Conservation (phyloP, 1,284 basidiomycete genomes). For the Ganoderma multipileum region DNA sequence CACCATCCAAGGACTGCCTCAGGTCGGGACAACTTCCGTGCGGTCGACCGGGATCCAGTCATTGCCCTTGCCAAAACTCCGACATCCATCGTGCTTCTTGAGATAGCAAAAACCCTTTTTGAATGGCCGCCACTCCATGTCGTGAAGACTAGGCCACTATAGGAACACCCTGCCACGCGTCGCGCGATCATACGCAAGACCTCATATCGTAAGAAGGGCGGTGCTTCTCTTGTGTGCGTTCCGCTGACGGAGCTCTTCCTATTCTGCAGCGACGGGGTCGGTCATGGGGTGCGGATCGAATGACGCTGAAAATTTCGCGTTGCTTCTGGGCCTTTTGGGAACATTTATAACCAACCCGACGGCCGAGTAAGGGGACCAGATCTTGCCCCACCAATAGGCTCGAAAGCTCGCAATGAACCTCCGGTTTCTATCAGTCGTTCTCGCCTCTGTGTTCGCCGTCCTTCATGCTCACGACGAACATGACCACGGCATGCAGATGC, state of each 20-base stretch:
- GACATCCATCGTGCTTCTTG: background rate
- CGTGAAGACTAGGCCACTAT: constrained; percentile 14
- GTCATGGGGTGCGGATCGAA: constrained; percentile 28
- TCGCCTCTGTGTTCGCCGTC: constrained; percentile 26
- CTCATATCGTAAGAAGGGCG: constrained; percentile 27
- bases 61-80: background rate
- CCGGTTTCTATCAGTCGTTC: constrained; percentile 11
- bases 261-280: background rate
- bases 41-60: constrained; percentile 4
- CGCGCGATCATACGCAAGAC: constrained; percentile 2
- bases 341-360: constrained; percentile 9
- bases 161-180: constrained; percentile 10
- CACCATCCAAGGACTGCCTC: background rate
- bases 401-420: constrained; percentile 31
- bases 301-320: constrained; percentile 11
- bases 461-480: constrained; percentile 49
- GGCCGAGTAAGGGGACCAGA: background rate
- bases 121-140: constrained; percentile 7
- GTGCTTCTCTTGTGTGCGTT: constrained; percentile 18
- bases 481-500: constrained; percentile 57
- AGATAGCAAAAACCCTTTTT: constrained; percentile 3
- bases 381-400: background rate
- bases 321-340: constrained; percentile 2
- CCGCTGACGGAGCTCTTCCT: constrained; percentile 10
- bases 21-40: constrained; percentile 3